Conservation (phyloP, 306 rosid genomes). For the Fagus sylvatica region DNA sequence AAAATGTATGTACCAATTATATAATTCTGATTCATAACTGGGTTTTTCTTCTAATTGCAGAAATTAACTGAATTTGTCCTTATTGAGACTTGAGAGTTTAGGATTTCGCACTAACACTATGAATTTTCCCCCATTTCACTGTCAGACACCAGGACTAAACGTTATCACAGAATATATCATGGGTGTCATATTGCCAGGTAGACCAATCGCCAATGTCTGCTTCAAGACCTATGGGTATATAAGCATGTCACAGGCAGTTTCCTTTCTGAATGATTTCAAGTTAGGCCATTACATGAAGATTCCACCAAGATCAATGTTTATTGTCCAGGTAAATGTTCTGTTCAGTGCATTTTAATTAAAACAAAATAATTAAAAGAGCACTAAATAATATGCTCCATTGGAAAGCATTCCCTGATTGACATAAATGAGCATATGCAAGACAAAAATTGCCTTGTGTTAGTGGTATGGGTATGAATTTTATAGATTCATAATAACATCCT, state of each 20-base stretch:
- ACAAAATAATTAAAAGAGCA: too few species aligned
- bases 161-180: conserved; percentile 75
- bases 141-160: conserved; percentile 75
- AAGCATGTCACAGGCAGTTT: conserved; percentile 79
- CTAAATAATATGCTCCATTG: too few species aligned
- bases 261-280: conserved; percentile 83
- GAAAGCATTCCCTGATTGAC: too few species aligned
- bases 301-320: conserved; percentile 84
- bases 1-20: too few species aligned
- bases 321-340: conserved; percentile 58
- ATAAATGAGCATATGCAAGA: too few species aligned
- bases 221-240: conserved; percentile 83
- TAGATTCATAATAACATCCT: background rate
- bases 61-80: too few species aligned
- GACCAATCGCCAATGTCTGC: conserved; percentile 87
- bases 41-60: too few species aligned
- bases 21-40: too few species aligned
- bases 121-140: background rate
- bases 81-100: too few species aligned
- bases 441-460: too few species aligned
- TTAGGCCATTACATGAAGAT: conserved; percentile 93
- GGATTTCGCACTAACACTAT: too few species aligned
- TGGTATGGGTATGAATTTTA: background rate
- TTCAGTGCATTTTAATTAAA: background rate
- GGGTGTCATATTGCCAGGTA: conserved; percentile 69